Evolutionary conservation across 1,284 basidiomycete species (phyloP).

Genomic region (Cutaneotrichosporon arboriforme): DNA sequence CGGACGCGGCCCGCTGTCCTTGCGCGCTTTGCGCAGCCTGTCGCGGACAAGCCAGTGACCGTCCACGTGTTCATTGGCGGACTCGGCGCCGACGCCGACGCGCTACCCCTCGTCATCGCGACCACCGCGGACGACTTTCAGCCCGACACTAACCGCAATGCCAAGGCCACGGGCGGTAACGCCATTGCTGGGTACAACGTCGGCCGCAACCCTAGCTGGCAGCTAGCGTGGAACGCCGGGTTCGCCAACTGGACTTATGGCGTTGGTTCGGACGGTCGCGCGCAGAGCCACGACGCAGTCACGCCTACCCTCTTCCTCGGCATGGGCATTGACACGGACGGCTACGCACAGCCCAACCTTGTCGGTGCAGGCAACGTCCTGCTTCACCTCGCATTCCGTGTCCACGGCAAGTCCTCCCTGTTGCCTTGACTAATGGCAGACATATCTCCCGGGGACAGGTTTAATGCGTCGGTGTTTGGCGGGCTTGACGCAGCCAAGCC

Average conservation of each 20-base stretch:
- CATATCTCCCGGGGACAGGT: background rate
- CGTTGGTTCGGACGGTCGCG: background rate
- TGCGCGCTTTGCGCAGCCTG: background rate
- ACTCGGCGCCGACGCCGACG: background rate
- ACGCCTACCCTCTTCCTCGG: constrained; percentile 6
- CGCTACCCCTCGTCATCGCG: background rate
- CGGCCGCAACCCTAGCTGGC: constrained; percentile 51
- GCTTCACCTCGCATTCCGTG: background rate
- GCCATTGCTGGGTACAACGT: background rate
- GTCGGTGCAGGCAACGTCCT: constrained; percentile 1
- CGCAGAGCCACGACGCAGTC: background rate
- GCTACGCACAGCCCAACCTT: background rate
- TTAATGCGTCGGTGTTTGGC: background rate
- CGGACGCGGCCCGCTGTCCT: background rate
- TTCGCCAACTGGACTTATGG: constrained; percentile 55
- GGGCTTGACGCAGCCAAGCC: background rate
- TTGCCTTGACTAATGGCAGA: background rate
- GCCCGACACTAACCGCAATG: background rate
- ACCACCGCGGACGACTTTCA: background rate
- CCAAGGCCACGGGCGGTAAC: background rate
- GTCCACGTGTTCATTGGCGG: constrained; percentile 7
- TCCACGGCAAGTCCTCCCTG: background rate
- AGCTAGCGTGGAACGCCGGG: constrained; percentile 53
- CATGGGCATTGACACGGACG: constrained; percentile 3
- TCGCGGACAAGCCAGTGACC: background rate